Percentiles rank a stretch among this genome's conserved stretches.
These are phyloP conservation scores for Sugiyamaella xylanicola DNA, from an alignment of 1,139 yeast species.

Conservation along the genomic window DNA sequence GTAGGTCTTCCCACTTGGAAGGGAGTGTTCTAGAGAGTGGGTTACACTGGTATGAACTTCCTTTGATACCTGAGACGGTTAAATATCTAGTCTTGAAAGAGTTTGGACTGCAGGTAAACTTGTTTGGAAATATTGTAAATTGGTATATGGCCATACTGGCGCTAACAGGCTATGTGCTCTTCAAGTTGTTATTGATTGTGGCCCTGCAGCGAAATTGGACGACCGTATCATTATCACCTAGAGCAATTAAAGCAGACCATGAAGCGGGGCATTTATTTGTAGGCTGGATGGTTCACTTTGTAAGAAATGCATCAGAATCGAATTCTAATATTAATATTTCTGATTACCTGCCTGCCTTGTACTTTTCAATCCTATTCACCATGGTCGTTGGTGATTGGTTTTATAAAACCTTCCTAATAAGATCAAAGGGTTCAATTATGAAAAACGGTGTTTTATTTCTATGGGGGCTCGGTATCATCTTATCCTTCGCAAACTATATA, in stretches of 20 bases:
- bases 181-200: constrained; percentile 30
- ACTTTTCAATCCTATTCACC: constrained; percentile 32
- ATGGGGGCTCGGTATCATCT: constrained; percentile 16
- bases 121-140: constrained; percentile 59
- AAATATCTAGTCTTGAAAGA: constrained; percentile 51
- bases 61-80: constrained; percentile 55
- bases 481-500: constrained; percentile 22
- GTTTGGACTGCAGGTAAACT: constrained; percentile 48
- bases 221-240: constrained; percentile 15
- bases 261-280: constrained; percentile 33
- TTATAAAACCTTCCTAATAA: constrained; percentile 7
- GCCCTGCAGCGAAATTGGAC: constrained; percentile 31
- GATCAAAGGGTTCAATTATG: neutral
- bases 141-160: constrained; percentile 45
- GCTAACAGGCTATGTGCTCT: constrained; percentile 24
- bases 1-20: constrained; percentile 29
- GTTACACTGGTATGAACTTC: constrained; percentile 32
- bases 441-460: constrained; percentile 12
- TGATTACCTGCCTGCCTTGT: constrained; percentile 36
- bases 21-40: constrained; percentile 22
- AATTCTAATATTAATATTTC: constrained; percentile 20
- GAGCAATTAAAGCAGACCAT: constrained; percentile 31
- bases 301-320: constrained; percentile 22
- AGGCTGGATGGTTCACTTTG: constrained; percentile 33
- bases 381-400: constrained; percentile 25